Conservation (phyloP, 2,329 filamentous ascomycete species). For the Orbilia blumenaviensis region DNA sequence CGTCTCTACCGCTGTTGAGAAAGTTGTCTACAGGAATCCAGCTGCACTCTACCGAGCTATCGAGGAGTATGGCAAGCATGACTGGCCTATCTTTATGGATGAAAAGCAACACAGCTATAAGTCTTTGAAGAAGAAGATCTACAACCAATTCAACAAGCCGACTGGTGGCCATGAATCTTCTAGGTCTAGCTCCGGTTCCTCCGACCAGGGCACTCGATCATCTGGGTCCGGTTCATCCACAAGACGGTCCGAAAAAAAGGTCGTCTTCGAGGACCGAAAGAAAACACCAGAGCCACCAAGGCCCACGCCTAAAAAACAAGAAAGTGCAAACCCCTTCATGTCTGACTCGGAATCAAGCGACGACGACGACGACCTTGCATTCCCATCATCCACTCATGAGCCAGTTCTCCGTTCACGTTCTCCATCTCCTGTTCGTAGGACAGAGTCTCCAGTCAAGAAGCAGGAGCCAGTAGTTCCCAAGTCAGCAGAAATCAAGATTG, state of each 20-base stretch:
- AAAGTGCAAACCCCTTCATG: slow-evolving; percentile 42
- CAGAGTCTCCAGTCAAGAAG: slow-evolving; percentile 31
- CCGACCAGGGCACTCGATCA: slow-evolving; percentile 40
- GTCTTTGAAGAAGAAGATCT: slow-evolving; percentile 54
- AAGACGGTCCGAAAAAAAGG: slow-evolving; percentile 26
- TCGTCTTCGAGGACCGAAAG: slow-evolving; percentile 14
- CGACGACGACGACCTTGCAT: slow-evolving; percentile 23
- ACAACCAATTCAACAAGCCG: slow-evolving; percentile 52
- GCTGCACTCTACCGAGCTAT: slow-evolving; percentile 57
- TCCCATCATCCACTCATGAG: slow-evolving; percentile 13
- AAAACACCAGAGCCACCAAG: slow-evolving; percentile 15
- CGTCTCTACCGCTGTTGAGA: slow-evolving; percentile 55
- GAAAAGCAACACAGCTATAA: slow-evolving; percentile 58
- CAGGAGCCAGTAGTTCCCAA: slow-evolving; percentile 37
- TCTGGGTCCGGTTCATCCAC: slow-evolving; percentile 39
- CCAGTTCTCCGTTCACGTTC: slow-evolving; percentile 33
- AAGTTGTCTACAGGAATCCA: slow-evolving; percentile 56
- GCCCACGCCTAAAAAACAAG: slow-evolving; percentile 25
- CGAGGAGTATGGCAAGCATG: slow-evolving; percentile 55
- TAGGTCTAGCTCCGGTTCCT: slow-evolving; percentile 50
- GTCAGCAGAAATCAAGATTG: slow-evolving; percentile 25
- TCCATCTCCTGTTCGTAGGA: slow-evolving; percentile 30
- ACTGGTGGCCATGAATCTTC: slow-evolving; percentile 37
- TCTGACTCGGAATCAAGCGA: slow-evolving; percentile 44
- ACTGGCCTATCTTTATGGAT: slow-evolving; percentile 57